These are phyloP conservation scores for Corynespora cassiicola DNA, from an alignment of 2,329 filamentous ascomycete species.

Conservation along the genomic window DNA sequence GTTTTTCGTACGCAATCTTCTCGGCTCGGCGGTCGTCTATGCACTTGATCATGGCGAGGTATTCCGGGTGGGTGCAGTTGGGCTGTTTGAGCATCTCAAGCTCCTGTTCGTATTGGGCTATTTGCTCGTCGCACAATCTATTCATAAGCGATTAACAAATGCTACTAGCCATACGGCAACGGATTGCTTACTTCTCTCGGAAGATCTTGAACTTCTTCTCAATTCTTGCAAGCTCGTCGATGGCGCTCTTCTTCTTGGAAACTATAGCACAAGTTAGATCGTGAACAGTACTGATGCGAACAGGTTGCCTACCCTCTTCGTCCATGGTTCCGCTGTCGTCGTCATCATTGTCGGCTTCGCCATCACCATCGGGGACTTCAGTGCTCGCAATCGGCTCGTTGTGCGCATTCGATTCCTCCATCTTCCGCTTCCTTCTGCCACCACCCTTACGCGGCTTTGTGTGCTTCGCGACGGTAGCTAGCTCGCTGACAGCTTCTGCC, in stretches of 20 bases:
- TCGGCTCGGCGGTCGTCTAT: slow-evolving; percentile 82
- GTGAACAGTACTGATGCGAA: not conserved
- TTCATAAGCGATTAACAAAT: slow-evolving; percentile 26
- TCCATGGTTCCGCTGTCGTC: slow-evolving; percentile 43
- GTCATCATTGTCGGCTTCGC: slow-evolving; percentile 56
- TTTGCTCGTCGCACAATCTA: slow-evolving; percentile 86
- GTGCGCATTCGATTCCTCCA: slow-evolving; percentile 37
- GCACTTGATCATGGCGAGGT: slow-evolving; percentile 86
- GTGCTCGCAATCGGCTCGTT: slow-evolving; percentile 60
- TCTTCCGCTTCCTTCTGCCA: slow-evolving; percentile 61
- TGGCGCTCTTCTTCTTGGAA: slow-evolving; percentile 78
- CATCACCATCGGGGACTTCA: slow-evolving; percentile 66
- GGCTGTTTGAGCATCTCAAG: slow-evolving; percentile 65
- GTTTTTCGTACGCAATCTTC: slow-evolving; percentile 77
- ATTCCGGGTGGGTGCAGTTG: slow-evolving; percentile 81
- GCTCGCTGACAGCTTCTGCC: slow-evolving; percentile 36
- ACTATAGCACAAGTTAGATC: slow-evolving; percentile 55
- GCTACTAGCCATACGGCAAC: slow-evolving; percentile 4
- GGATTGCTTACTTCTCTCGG: slow-evolving; percentile 71
- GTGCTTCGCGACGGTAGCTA: slow-evolving; percentile 44
- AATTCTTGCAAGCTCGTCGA: slow-evolving; percentile 79
- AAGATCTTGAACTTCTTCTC: slow-evolving; percentile 90
- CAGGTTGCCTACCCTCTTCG: slow-evolving; percentile 42
- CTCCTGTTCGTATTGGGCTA: slow-evolving; percentile 78
- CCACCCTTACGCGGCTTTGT: slow-evolving; percentile 45